Conservation (phyloP, 2,329 filamentous ascomycete species). For the Sphaceloma murrayae region DNA sequence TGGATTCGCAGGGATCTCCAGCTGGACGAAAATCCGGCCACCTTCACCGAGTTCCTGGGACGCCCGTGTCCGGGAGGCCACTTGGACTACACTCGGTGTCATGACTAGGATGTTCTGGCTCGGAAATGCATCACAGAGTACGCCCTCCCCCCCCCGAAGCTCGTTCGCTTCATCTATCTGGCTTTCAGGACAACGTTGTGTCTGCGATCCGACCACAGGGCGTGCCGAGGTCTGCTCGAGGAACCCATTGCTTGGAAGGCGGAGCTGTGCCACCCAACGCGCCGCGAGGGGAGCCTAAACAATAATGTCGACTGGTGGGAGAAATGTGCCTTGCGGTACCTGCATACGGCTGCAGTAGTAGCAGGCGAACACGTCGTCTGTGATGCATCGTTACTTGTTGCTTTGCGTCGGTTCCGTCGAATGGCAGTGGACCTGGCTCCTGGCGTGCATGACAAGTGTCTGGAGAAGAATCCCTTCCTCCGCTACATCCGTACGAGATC, state of each 20-base stretch:
- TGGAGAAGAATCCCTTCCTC: background rate
- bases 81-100: no score
- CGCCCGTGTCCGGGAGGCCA: slow-evolving; percentile 3
- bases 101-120: no score
- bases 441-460: slow-evolving; percentile 2
- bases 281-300: no score
- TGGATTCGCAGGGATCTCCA: slow-evolving; percentile 14
- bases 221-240: slow-evolving; percentile 3
- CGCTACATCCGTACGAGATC: slow-evolving; percentile 3
- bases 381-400: slow-evolving; percentile 3
- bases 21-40: slow-evolving; percentile 2
- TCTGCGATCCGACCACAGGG: no score
- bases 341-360: slow-evolving; percentile 8
- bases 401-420: slow-evolving; percentile 1
- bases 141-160: no score
- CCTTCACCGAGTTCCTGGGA: slow-evolving; percentile 8
- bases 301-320: slow-evolving; percentile 1
- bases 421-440: background rate
- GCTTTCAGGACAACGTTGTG: no score
- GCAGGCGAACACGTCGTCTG: slow-evolving; percentile 14
- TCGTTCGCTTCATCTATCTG: slow-evolving; percentile 7
- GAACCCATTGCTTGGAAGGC: no score
- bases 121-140: no score
- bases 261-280: no score
- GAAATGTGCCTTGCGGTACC: slow-evolving; percentile 5